These are phyloP conservation scores for Coemansia sp. DNA, from an alignment of 192 early-diverging fungal genomes.

Conservation along the genomic window DNA sequence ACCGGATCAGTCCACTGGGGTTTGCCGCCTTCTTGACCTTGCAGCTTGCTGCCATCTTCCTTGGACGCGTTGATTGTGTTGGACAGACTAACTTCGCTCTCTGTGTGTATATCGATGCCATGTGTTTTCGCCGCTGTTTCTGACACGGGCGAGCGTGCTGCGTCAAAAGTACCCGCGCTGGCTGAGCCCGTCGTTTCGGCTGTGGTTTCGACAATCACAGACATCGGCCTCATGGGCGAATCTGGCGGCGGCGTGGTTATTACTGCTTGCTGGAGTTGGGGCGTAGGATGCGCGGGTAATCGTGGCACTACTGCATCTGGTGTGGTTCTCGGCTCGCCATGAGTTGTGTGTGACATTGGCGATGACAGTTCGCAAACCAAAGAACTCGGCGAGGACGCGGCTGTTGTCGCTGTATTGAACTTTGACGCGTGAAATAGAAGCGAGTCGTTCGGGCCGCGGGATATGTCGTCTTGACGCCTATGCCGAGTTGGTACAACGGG, in stretches of 20 bases:
- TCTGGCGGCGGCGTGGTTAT: constrained; percentile 28
- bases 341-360: neutral
- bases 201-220: constrained; percentile 6
- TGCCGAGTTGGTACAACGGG: neutral
- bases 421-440: constrained; percentile 13
- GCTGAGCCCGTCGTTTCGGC: constrained; percentile 3
- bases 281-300: neutral
- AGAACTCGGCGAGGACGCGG: neutral
- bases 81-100: neutral
- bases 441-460: constrained; percentile 14
- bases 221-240: constrained; percentile 14
- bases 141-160: neutral
- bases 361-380: neutral
- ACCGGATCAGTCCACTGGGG: neutral
- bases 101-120: neutral
- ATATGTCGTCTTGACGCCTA: neutral
- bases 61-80: neutral
- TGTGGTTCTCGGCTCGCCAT: neutral
- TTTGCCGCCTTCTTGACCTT: neutral
- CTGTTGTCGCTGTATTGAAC: neutral
- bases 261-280: neutral
- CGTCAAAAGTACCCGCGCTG: constrained; percentile 2
- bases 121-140: neutral
- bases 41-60: neutral
- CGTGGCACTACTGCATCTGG: neutral